These are phyloP conservation scores for Debaryomyces psychrophilus DNA, from an alignment of 1,139 yeast species.

Conservation along the genomic window DNA sequence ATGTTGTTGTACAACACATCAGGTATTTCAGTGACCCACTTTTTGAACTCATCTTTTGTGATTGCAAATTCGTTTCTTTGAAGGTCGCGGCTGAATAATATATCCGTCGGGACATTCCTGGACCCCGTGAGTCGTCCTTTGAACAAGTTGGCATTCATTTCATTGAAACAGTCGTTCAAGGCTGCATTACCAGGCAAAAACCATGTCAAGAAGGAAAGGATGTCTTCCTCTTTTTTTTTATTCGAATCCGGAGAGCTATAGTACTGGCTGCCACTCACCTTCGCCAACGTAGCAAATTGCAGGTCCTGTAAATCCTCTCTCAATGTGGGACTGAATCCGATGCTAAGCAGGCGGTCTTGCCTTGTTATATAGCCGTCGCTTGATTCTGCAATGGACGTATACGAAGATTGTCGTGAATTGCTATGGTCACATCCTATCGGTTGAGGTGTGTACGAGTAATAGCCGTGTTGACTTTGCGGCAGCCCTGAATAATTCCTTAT, in stretches of 20 bases:
- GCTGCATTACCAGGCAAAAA: conserved; percentile 12
- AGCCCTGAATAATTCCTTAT: neutral
- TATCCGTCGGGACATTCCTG: neutral
- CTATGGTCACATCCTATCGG: neutral
- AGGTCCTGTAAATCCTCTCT: neutral
- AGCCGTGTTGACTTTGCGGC: neutral
- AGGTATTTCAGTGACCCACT: conserved; percentile 16
- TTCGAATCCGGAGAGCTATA: conserved; percentile 8
- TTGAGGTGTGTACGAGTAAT: neutral
- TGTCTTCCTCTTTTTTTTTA: conserved; percentile 12
- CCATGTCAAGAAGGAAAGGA: conserved; percentile 10
- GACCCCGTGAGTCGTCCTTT: neutral
- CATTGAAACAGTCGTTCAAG: conserved; percentile 9
- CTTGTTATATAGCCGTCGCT: neutral
- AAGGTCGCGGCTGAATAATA: conserved; percentile 2
- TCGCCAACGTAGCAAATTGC: conserved; percentile 9
- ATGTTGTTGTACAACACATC: conserved; percentile 13
- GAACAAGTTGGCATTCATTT: conserved; percentile 8
- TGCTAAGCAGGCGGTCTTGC: neutral
- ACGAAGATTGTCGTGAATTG: conserved; percentile 1
- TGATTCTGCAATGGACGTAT: neutral
- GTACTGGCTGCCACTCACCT: conserved; percentile 11
- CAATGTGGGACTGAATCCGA: neutral
- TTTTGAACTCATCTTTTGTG: conserved; percentile 11
- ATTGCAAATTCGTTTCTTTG: conserved; percentile 3